phyloP scores from a whole-genome alignment of 2,329 filamentous ascomycete species.

The Myriosclerotinia curreyana region DNA sequence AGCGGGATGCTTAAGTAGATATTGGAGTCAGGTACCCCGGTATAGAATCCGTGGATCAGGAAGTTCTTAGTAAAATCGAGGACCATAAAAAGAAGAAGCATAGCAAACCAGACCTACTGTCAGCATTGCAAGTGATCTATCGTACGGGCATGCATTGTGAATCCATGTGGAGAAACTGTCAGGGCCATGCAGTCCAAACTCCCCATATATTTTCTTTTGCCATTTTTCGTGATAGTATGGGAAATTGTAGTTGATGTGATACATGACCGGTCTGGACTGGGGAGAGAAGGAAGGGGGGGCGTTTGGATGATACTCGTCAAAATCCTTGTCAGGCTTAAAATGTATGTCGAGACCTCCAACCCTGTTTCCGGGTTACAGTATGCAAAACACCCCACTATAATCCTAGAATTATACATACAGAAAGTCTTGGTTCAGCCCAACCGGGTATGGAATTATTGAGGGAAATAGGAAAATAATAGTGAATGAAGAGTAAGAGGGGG shows the following conservation, averaged over 20 bases:
- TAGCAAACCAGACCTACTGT: neutral
- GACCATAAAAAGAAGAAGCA: neutral
- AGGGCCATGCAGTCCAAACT: slow-evolving; percentile 16
- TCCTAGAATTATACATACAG: slow-evolving; percentile 2
- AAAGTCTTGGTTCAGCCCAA: slow-evolving; percentile 21
- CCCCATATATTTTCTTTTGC: slow-evolving; percentile 3
- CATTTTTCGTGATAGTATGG: neutral
- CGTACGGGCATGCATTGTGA: slow-evolving; percentile 21
- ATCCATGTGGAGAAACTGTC: slow-evolving; percentile 20
- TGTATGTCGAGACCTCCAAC: slow-evolving; percentile 10
- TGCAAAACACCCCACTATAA: slow-evolving; percentile 21
- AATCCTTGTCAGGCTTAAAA: slow-evolving; percentile 6
- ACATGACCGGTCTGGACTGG: neutral
- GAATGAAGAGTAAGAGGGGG: neutral
- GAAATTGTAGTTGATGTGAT: neutral
- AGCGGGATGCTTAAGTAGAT: slow-evolving; percentile 25
- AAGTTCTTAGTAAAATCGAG: slow-evolving; percentile 9
- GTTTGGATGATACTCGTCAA: neutral
- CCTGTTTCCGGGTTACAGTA: slow-evolving; percentile 17
- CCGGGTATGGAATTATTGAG: too few relatives aligned
- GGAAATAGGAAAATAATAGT: neutral
- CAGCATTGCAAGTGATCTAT: slow-evolving; percentile 23
- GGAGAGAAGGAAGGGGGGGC: too few relatives aligned
- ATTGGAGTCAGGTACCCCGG: slow-evolving; percentile 2
- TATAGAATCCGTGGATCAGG: neutral